Evolutionary conservation across 495 filamentous ascomycete species (phyloP), one percentile per base, ranked within the genome.

Genomic region (Aspergillus hancockii): DNA sequence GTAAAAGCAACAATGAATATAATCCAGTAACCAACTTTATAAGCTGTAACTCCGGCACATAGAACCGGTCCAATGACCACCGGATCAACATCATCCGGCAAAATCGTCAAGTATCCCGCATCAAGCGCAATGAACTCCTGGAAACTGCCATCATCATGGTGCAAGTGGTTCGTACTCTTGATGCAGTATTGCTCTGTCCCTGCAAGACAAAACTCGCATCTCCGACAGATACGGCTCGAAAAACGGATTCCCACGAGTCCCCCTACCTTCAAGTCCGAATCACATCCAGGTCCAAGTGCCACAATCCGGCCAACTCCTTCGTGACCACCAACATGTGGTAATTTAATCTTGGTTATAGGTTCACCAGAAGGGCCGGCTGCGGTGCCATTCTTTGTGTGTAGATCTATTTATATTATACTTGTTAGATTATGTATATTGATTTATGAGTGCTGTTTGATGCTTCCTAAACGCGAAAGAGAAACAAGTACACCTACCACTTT

Each of bases 271-370:
- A 80, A 60, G 3, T 67, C 64, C 25, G 62, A 36, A 18, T 63
- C 32, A 45, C 74, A 59, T 28, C 61, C 64, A 9, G 75, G 67
- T 4, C 80, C 78, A 9, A 81, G 61, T 0, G 69, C 67, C 5
- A 81, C 60, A 19, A 81, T 76, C 1, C 69, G 69, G 0, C 77
- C 79, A 19, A 81, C 66, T 13, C 80, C 80, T 63, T 83, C 76
- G 58, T 83, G 79, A 8, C 78, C 78, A 14, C 78, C 79, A 22
- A 81, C 64, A 46, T 83, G 77, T 0, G 78, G 80, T 2, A 80
- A 64, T 41, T 81, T 81, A 61, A 79, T 75, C 8, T 75, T 70
- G 1, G 73, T 76, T 18, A 79, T 80, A 3, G 79, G 79, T 10
- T 66, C 75, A 19, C 79, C 78, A 50, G 78, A 68, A 8, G 75